Evolutionary conservation across 139 green algal genomes (phyloP).

Genomic region (Micractinium sp.): DNA sequence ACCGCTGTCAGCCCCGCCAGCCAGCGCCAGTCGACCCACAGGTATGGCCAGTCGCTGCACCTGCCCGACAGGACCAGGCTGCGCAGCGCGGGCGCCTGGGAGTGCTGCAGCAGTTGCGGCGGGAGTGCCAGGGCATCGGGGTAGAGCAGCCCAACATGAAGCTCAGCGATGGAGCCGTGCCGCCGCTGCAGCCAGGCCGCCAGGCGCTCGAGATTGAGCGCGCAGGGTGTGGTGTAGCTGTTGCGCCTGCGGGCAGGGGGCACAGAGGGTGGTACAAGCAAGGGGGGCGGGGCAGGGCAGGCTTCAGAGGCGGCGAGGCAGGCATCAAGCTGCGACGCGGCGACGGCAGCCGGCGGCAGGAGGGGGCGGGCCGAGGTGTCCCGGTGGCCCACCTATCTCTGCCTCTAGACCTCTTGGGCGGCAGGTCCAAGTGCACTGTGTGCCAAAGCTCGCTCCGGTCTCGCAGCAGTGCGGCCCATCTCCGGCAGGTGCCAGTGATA

Average conservation of each 20-base stretch:
- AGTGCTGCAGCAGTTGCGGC: slow-evolving; percentile 8
- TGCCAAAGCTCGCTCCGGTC: slow-evolving; percentile 6
- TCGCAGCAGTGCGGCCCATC: neutral
- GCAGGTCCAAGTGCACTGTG: neutral
- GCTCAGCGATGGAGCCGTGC: neutral
- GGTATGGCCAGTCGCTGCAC: slow-evolving; percentile 16
- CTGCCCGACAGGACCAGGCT: neutral
- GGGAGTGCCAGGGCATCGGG: slow-evolving; percentile 7
- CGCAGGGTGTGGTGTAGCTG: slow-evolving; percentile 27
- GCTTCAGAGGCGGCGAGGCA: neutral
- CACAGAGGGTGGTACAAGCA: neutral
- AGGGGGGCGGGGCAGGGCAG: neutral
- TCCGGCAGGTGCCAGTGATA: neutral
- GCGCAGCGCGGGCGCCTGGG: slow-evolving; percentile 4
- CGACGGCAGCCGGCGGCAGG: neutral
- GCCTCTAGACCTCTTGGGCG: slow-evolving; percentile 13
- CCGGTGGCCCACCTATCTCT: neutral
- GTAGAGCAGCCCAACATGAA: slow-evolving; percentile 7
- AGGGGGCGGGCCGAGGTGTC: neutral
- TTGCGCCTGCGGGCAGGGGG: slow-evolving; percentile 14
- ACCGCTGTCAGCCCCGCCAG: slow-evolving; percentile 7
- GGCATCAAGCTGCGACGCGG: neutral
- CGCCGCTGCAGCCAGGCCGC: slow-evolving; percentile 9
- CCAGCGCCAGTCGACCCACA: slow-evolving; percentile 22
- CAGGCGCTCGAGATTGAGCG: neutral